Evolutionary conservation across 2,329 filamentous ascomycete genomes (phyloP), one percentile per base, ranked within the genome.

Genomic region (Aspergillus quadricinctus): DNA sequence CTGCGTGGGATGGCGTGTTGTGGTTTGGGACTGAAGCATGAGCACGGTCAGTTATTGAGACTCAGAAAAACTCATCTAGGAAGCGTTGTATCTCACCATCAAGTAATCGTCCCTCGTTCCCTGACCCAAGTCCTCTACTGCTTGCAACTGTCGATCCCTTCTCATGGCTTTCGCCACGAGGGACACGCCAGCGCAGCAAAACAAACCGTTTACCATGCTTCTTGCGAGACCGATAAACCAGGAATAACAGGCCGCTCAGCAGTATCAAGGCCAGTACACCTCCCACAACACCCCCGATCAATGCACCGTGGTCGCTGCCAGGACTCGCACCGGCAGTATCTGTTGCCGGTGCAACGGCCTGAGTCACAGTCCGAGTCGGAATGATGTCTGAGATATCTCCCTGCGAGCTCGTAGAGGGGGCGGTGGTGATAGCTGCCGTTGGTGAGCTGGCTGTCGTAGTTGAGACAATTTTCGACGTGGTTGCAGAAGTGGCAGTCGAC

Each of bases 271-370:
- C 58, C 7, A 55, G 35, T 1, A 67, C 43, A 1, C 58, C 63
- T 21, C 63, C 64, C 0, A 65, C 43, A 8, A 58, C 54, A 2
- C 66, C 66, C n/a, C 67, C 67, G 49, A 70, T 65, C 11, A 67
- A 57, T 28, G 55, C 61, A 21, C 50, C 23, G 14, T 60, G 37
- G 40, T 54, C 21, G 7, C 3, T 2, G 9, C 43, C 23, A 10
- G 8, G 3, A 23, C 23, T 23, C 11, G 43, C 21, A 21, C 2
- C 21, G 1, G 43, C 19, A 46, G 43, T 46, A 46, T 14, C 43
- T 7, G 43, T 46, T 9, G 43, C 11, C 11, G 41, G 21, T 25
- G 11, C 43, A 46, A 46, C 11, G 5, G 43, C 11, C 52, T 35
- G 43, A 19, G 29, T 6, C 6, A 19, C 23, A 19, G 46, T 41